phyloP scores from a whole-genome alignment of 2,329 filamentous ascomycete species.

The Ceratocystis lukuohia region DNA sequence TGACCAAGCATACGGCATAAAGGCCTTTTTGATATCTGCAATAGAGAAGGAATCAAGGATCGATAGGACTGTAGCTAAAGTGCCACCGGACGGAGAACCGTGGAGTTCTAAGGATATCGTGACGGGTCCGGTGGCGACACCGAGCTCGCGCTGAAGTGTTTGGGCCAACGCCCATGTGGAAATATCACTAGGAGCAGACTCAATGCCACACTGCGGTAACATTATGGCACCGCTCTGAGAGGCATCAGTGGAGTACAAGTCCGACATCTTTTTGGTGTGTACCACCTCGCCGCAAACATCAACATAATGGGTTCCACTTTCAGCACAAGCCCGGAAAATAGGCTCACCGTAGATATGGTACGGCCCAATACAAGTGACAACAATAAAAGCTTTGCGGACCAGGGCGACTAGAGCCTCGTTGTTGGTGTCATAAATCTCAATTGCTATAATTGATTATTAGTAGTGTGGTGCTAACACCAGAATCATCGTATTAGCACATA shows the following conservation, averaged over 20 bases:
- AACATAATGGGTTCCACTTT: constrained; percentile 50
- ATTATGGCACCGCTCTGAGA: constrained; percentile 43
- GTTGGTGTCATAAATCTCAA: constrained; percentile 40
- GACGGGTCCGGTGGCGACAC: constrained; percentile 39
- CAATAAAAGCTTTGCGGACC: constrained; percentile 41
- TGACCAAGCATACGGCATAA: constrained; percentile 42
- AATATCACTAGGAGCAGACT: constrained; percentile 50
- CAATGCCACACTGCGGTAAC: constrained; percentile 48
- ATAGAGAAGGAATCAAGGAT: constrained; percentile 41
- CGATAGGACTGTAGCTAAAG: constrained; percentile 52
- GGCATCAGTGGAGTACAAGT: constrained; percentile 42
- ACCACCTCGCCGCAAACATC: constrained; percentile 49
- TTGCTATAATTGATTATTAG: constrained; percentile 26
- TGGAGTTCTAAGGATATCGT: constrained; percentile 37
- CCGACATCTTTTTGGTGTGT: constrained; percentile 46
- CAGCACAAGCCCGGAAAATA: constrained; percentile 48
- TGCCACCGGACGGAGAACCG: constrained; percentile 47
- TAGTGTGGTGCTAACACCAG: neutral
- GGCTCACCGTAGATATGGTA: constrained; percentile 44
- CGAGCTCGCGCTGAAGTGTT: constrained; percentile 37
- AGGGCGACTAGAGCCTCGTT: constrained; percentile 34
- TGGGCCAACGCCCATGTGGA: constrained; percentile 41
- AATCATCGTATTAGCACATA: constrained; percentile 28
- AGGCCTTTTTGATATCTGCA: constrained; percentile 34
- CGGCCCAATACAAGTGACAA: constrained; percentile 48